These are phyloP conservation scores for Lipomyces japonicus DNA, from an alignment of 805 yeast genomes.

Conservation along the genomic window DNA sequence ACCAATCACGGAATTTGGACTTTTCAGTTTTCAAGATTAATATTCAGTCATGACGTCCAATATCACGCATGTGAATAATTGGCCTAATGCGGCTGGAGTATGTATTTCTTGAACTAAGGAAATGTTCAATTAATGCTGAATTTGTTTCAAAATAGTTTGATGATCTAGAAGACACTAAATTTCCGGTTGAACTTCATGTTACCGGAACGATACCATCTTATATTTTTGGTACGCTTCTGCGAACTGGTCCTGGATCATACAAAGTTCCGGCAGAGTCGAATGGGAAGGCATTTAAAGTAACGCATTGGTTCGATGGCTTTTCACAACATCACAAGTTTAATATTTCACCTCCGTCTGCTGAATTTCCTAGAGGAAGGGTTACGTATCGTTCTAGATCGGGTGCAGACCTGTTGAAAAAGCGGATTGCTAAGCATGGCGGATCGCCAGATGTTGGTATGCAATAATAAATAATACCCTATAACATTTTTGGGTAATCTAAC, in stretches of 20 bases:
- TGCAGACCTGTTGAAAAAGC: conserved; percentile 2
- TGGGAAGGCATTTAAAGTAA: conserved; percentile 5
- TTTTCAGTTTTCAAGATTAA: too few species aligned
- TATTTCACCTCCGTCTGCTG: conserved; percentile 4
- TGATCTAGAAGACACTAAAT: conserved; percentile 5
- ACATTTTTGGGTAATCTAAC: too few species aligned
- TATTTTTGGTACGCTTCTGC: conserved; percentile 6
- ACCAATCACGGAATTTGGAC: too few species aligned
- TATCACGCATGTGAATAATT: conserved; percentile 8
- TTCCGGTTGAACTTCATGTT: conserved; percentile 2
- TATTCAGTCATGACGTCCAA: too few species aligned
- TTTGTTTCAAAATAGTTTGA: too few species aligned
- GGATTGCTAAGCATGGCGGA: background rate
- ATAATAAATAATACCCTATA: too few species aligned
- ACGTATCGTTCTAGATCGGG: conserved; percentile 9
- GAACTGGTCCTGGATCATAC: conserved; percentile 14
- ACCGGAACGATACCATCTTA: conserved; percentile 6
- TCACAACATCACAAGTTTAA: conserved; percentile 9
- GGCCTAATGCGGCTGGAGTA: conserved; percentile 16
- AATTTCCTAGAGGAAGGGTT: conserved; percentile 6
- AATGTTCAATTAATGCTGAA: too few species aligned
- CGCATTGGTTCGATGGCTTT: conserved; percentile 16
- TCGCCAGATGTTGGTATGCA: conserved; percentile 4
- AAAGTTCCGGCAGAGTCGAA: conserved; percentile 9
- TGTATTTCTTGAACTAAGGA: too few species aligned